Base-by-base conservation (phyloP, 129 eudicot species). In the Artemisia annua region DNA sequence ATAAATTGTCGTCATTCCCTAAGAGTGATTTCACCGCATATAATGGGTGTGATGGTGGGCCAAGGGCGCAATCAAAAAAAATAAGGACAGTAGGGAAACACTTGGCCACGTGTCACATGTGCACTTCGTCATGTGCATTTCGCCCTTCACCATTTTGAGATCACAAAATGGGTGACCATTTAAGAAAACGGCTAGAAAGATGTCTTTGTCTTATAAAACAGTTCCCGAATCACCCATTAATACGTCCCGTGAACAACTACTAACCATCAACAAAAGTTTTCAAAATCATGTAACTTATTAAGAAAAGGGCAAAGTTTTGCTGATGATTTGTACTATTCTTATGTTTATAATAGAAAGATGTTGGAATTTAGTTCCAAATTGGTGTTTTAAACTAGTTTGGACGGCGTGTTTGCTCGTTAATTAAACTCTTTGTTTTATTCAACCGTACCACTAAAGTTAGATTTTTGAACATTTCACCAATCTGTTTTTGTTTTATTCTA, bases 241-340 rank as follows among this genome's bases (percentile, higher is more conserved):
- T 76, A 58, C 32, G 55, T 71, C 56, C 17, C 43, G 68, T 67
- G 69, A 76, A n/a, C n/a, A n/a, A n/a, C n/a, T n/a, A n/a, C n/a
- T n/a, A n/a, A n/a, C 26, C 13, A 20, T 46, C 39, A 69, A 77
- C 63, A 49, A 70, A 77, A 75, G 50, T 56, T 60, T 69, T 69
- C 48, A 52, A 48, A 22, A 17, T 76, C 70, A 48, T 48, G 30
- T 17, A 28, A 5, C 49, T 48, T 26, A 28, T 76, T 67, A 5
- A n/a, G 58, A 66, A 67, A 24, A 67, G 26, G 80, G 22, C 46
- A 76, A 58, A 69, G 75, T 17, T 66, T 35, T 66, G 66, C 67
- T 75, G n/a, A 32, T 76, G 63, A 28, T 76, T 76, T 76, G 80
- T 76, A 76, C 48, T 59, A 16, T 67, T 11, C 14, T 18, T 48